Evolutionary conservation across 768 basidiomycete species (phyloP).

Genomic region (Paxillus involutus): DNA sequence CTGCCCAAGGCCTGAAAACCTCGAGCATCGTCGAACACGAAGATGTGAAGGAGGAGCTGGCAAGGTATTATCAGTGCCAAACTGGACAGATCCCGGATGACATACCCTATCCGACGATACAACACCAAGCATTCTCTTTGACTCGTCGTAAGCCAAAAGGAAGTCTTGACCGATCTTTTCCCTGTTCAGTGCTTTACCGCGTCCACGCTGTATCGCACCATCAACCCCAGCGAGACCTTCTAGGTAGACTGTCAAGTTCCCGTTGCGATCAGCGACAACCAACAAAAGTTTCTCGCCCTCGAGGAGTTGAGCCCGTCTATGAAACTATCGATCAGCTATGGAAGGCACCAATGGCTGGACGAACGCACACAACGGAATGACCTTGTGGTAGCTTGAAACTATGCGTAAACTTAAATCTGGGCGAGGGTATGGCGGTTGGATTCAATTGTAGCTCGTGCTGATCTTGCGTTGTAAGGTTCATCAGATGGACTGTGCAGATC

Average conservation of each 20-base stretch:
- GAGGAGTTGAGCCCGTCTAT: constrained; percentile 42
- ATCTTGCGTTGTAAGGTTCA: constrained; percentile 30
- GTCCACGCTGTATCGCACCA: constrained; percentile 25
- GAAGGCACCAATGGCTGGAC: not conserved
- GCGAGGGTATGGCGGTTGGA: constrained; percentile 19
- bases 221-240: constrained; percentile 35
- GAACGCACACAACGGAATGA: constrained; percentile 16
- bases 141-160: constrained; percentile 53
- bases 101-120: constrained; percentile 43
- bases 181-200: constrained; percentile 36
- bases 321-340: not conserved
- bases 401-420: constrained; percentile 14
- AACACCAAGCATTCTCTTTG: constrained; percentile 46
- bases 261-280: constrained; percentile 35
- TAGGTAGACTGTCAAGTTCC: constrained; percentile 38
- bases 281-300: constrained; percentile 40
- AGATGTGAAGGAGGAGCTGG: constrained; percentile 40
- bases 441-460: constrained; percentile 26
- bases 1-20: constrained; percentile 39
- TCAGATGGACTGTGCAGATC: constrained; percentile 22
- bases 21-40: constrained; percentile 44
- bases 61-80: not conserved
- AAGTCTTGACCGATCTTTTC: constrained; percentile 47
- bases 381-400: constrained; percentile 20
- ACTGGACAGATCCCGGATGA: not conserved